Conservation (phyloP, 1,284 basidiomycete species). For the Athelia sp. region DNA sequence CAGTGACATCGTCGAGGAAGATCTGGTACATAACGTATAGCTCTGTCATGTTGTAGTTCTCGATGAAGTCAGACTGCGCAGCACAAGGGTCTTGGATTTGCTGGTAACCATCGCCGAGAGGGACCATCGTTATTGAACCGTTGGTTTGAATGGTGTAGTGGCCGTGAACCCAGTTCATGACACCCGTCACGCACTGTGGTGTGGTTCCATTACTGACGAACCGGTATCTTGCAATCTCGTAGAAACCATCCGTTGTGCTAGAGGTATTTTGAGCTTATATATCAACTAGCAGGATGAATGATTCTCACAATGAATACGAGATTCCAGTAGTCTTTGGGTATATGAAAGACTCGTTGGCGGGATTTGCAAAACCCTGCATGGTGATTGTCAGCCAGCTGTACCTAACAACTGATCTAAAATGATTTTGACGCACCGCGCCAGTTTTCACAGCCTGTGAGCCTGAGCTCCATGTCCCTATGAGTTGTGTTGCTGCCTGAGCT, state of each 20-base stretch:
- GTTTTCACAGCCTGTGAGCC: slow-evolving; percentile 74
- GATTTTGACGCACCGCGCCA: slow-evolving; percentile 63
- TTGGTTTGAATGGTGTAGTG: slow-evolving; percentile 63
- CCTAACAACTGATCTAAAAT: background rate
- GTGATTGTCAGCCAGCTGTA: background rate
- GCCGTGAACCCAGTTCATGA: slow-evolving; percentile 86
- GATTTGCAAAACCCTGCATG: slow-evolving; percentile 75
- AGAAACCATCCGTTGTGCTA: slow-evolving; percentile 69
- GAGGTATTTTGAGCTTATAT: slow-evolving; percentile 3
- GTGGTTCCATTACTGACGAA: slow-evolving; percentile 80
- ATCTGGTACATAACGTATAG: slow-evolving; percentile 53
- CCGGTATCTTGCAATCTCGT: slow-evolving; percentile 85
- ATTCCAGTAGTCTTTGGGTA: slow-evolving; percentile 83
- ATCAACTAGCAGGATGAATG: slow-evolving; percentile 1
- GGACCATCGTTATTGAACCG: slow-evolving; percentile 69
- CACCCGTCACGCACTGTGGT: slow-evolving; percentile 80
- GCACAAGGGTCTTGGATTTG: slow-evolving; percentile 91
- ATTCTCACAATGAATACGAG: slow-evolving; percentile 81
- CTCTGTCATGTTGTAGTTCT: slow-evolving; percentile 72
- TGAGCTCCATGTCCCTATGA: slow-evolving; percentile 83
- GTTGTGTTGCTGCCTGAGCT: slow-evolving; percentile 55
- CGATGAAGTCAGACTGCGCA: slow-evolving; percentile 79
- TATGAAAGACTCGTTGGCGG: slow-evolving; percentile 72
- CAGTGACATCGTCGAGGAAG: slow-evolving; percentile 46
- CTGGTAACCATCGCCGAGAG: slow-evolving; percentile 82